These are phyloP conservation scores for Aspergillus panamensis DNA, from an alignment of 495 filamentous ascomycete species.

Conservation along the genomic window DNA sequence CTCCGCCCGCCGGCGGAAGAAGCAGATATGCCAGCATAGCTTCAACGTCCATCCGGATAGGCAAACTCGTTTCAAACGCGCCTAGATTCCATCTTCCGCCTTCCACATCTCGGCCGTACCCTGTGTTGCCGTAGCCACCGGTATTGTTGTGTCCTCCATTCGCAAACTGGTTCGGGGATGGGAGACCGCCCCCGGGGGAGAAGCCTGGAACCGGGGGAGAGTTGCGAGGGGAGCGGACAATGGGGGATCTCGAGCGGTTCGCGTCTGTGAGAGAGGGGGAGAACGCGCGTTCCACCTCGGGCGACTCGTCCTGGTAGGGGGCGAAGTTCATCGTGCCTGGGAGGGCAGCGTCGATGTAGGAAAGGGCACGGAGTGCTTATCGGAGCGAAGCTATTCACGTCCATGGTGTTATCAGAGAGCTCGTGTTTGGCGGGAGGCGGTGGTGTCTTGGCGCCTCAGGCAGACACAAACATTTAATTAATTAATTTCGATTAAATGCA, in stretches of 20 bases:
- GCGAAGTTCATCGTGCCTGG: conserved; percentile 76
- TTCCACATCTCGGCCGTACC: conserved; percentile 39
- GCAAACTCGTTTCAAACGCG: conserved; percentile 75
- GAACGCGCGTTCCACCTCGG: conserved; percentile 68
- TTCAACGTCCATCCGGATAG: conserved; percentile 80
- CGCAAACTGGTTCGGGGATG: conserved; percentile 41
- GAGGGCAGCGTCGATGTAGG: not conserved
- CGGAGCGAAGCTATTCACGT: not conserved
- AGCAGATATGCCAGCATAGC: conserved; percentile 87
- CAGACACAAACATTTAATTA: conserved; percentile 3
- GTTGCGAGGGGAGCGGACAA: conserved; percentile 35
- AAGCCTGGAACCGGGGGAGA: conserved; percentile 29
- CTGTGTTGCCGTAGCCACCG: conserved; percentile 33
- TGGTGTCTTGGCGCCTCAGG: conserved; percentile 21
- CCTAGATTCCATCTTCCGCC: conserved; percentile 64
- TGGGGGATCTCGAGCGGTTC: conserved; percentile 49
- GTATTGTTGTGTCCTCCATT: conserved; percentile 18
- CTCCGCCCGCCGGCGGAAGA: conserved; percentile 81
- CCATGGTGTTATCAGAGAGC: conserved; percentile 18
- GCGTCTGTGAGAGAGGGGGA: conserved; percentile 57
- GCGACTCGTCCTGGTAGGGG: conserved; percentile 86
- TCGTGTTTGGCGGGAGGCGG: conserved; percentile 13
- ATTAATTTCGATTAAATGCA: not conserved
- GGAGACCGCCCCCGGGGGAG: conserved; percentile 36
- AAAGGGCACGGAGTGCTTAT: conserved; percentile 1